Percentiles rank a stretch among this genome's conserved stretches.
Conservation (phyloP, 176 grass and related monocot species). For the Themeda triandra region DNA sequence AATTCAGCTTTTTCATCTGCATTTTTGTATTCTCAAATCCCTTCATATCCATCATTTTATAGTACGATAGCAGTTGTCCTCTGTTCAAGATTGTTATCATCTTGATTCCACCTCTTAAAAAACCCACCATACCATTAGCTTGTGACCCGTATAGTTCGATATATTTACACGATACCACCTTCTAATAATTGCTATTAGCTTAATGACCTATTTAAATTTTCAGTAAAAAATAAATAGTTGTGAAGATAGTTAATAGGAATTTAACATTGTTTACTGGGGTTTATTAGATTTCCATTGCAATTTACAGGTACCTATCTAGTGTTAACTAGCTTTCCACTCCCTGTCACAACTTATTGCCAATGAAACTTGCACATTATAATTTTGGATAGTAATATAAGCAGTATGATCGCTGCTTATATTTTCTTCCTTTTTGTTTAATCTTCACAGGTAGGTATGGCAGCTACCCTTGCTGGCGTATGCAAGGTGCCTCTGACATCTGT, state of each 20-base stretch:
- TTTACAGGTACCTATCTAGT: neutral
- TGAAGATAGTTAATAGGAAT: neutral
- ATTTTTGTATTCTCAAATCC: neutral
- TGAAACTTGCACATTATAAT: neutral
- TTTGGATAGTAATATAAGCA: constrained; percentile 3
- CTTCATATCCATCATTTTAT: neutral
- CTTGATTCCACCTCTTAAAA: neutral
- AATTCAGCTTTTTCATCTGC: neutral
- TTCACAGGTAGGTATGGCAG: constrained; percentile 91
- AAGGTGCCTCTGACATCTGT: constrained; percentile 92
- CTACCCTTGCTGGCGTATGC: constrained; percentile 89
- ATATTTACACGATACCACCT: neutral
- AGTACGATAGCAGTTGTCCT: neutral
- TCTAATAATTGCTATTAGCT: neutral
- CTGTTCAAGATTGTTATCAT: neutral
- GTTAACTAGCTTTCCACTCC: neutral
- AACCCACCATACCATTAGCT: neutral
- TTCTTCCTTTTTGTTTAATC: constrained; percentile 28
- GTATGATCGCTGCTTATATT: neutral
- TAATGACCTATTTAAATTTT: neutral
- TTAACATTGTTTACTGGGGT: neutral
- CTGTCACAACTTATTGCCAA: neutral
- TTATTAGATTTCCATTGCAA: neutral
- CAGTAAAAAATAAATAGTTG: neutral
- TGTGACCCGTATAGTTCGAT: neutral